Base-by-base conservation (phyloP, 306 rosid genomes). In the Phaseolus lunatus region DNA sequence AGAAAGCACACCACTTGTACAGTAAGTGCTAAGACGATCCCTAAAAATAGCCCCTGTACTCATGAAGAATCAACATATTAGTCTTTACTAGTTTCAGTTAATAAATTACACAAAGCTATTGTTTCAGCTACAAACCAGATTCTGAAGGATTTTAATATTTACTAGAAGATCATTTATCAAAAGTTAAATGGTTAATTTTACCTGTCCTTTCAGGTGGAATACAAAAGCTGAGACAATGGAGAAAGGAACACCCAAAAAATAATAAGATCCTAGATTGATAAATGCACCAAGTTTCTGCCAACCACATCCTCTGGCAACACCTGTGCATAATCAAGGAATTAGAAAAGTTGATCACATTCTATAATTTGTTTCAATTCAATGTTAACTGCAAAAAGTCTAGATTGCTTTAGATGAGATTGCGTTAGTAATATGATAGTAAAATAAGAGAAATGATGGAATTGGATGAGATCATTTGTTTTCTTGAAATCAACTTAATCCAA, bases 271-370 rank as follows among this genome's bases (percentile, higher is more conserved):
- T 24, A 85, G 84, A 78, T 85, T 85, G 15, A 78, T 75, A 74
- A 7, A 68, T 45, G 88, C 84, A 11, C 88, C 88, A 45, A 85
- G 62, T 37, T 85, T 85, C 48, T 81, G 85, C 88, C 88, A 74
- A 16, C 85, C 88, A 64, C 84, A 73, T 73, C 88, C 88, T 74
- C 85, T 81, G 0, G 68, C 81, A 63, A 85, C 20, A 12, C 86
- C 88, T 85, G 14, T 80, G 77, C 44, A 69, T 49, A 69, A 67
- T 8, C 39, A 44, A 20, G 9, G 11, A 77, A 64, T 59, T 16
- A 61, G 26, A 19, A 50, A 52, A 26, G 47, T 73, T 78, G n/a
- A n/a, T n/a, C 29, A 63, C 37, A 15, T 14, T 63, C 8, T 31
- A 29, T n/a, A 15, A 13, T 6, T 27, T 4, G 6, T 5, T 26